Evolutionary conservation across 331 rosid species (phyloP), one percentile per base, ranked within the genome.

Genomic region (Quercus phellos): DNA sequence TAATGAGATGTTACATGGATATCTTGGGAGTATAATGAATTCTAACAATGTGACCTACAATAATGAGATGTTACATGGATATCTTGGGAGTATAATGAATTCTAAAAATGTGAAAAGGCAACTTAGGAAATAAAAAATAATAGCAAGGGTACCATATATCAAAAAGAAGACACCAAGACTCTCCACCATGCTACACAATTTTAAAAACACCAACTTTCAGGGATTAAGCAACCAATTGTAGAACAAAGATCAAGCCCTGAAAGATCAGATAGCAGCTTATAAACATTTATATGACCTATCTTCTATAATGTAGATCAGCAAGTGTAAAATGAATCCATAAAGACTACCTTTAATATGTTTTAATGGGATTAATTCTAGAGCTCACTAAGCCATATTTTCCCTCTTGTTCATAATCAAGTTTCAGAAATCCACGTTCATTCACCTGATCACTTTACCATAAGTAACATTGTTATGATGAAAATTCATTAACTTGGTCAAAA

Each of bases 21-120:
- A 73, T 72, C 76, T 73, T 4, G 42, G 13, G 46, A 22, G 55
- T 55, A 55, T 67, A 58, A 60, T 8, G 1, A 35, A 24, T 60
- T 51, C 21, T 51, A 79, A 29, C 24, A 32, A 30, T 19, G 74
- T 50, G 51, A 60, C 84, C 87, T 81, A 84, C 76, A 81, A 75
- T 80, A 66, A 77, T 81, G 43, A 69, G 70, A 38, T 69, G 61
- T 68, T 75, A 60, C 74, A 70, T 60, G 68, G 78, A 72, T 77
- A 73, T 72, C 76, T 73, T 4, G 42, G 13, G 46, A 22, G 55
- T 55, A 55, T 67, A 58, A 60, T 8, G 1, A 35, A 24, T 60
- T 51, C 21, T 51, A 79, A 29, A 30, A 32, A 30, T 19, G 74
- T 50, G 51, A 60, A 51, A 68, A 64, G 19, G 43, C 27, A 59